Evolutionary conservation across 2,329 filamentous ascomycete species (phyloP).

Genomic region (Ascochyta viciae-villosae): DNA sequence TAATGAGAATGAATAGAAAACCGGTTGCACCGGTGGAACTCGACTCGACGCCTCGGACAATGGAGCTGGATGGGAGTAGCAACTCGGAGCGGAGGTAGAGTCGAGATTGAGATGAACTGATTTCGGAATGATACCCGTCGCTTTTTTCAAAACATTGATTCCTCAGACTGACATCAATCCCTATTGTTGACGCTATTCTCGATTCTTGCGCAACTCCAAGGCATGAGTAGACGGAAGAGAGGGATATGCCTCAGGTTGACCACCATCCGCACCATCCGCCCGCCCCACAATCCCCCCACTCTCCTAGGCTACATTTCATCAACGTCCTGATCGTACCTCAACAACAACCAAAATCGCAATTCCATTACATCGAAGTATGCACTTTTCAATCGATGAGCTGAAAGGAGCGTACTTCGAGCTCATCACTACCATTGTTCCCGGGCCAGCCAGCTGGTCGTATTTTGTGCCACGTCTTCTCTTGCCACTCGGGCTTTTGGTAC

Average conservation of each 20-base stretch:
- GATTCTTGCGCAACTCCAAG: too few relatives aligned
- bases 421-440: conserved; percentile 15
- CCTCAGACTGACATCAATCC: too few relatives aligned
- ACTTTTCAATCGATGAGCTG: not conserved
- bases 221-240: too few relatives aligned
- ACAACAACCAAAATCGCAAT: not conserved
- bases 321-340: not conserved
- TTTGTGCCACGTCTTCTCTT: conserved; percentile 11
- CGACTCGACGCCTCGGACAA: conserved; percentile 18
- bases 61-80: conserved; percentile 16
- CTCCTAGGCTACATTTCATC: not conserved
- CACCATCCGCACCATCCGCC: too few relatives aligned
- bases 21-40: conserved; percentile 29
- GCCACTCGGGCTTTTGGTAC: conserved; percentile 14
- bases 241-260: too few relatives aligned
- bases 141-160: too few relatives aligned
- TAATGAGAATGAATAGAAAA: conserved; percentile 25
- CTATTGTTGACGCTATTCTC: too few relatives aligned
- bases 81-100: not conserved
- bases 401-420: conserved; percentile 10
- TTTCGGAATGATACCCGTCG: not conserved
- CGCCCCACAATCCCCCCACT: not conserved
- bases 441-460: conserved; percentile 15
- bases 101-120: not conserved
- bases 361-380: not conserved